Evolutionary conservation across 2,329 filamentous ascomycete species (phyloP).

Genomic region (Calonectria ilicicola): DNA sequence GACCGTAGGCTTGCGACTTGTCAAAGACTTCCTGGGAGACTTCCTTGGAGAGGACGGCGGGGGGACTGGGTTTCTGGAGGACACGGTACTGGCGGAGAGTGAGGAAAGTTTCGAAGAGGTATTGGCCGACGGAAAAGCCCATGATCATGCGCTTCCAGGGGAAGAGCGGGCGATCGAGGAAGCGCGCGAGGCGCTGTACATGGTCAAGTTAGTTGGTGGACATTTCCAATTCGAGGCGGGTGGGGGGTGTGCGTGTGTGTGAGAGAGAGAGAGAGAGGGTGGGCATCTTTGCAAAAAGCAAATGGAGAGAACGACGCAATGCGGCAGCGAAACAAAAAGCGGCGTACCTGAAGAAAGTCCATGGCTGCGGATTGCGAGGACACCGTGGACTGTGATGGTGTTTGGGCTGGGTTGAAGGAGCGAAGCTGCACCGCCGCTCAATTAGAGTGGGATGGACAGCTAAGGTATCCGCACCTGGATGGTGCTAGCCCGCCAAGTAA

Average conservation of each 20-base stretch:
- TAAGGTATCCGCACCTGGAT: neutral
- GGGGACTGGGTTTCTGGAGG: conserved; percentile 81
- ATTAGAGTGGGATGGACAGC: conserved; percentile 28
- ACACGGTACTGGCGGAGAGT: conserved; percentile 91
- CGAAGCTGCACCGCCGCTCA: conserved; percentile 28
- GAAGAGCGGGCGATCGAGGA: conserved; percentile 91
- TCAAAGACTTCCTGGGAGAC: conserved; percentile 92
- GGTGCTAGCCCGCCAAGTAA: neutral
- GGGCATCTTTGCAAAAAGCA: neutral
- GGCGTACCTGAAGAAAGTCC: conserved; percentile 60
- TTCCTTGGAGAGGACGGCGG: conserved; percentile 88
- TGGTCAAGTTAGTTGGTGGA: neutral
- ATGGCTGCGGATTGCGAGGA: conserved; percentile 48
- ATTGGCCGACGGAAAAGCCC: conserved; percentile 93
- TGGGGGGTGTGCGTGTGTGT: too few relatives aligned
- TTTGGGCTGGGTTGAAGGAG: conserved; percentile 31
- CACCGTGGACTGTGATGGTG: conserved; percentile 31
- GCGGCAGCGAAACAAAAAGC: neutral
- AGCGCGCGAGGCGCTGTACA: conserved; percentile 77
- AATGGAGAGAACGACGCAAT: neutral
- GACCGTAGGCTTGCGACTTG: conserved; percentile 95
- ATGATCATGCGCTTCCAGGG: conserved; percentile 98
- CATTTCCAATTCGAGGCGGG: neutral
- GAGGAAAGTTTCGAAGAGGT: conserved; percentile 89
- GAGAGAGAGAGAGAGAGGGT: neutral